Base-by-base conservation (phyloP, 2,329 filamentous ascomycete genomes). In the Aspergillus pseudotamarii region DNA sequence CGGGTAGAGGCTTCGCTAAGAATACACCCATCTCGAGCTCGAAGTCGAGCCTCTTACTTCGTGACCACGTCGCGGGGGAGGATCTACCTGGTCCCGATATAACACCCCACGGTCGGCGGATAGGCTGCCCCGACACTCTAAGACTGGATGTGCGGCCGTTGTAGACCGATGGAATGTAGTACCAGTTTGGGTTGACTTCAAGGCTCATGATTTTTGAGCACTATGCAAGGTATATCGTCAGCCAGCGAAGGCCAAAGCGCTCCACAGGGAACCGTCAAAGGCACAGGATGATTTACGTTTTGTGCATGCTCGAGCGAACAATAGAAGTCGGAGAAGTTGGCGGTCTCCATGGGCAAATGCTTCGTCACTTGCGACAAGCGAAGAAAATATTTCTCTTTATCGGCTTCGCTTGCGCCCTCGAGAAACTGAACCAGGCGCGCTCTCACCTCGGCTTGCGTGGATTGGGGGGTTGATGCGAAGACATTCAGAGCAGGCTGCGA, bases 11-110 rank as follows among this genome's bases (percentile, higher is more conserved):
- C 11, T 74, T 73, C 9, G 78, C 79, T 10, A 85, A 72, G 38
- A 83, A 76, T 21, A 77, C 79, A 1, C 80, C 83, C 68, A 85
- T 75, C 63, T 85, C 83, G 3, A 85, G 73, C 65, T 85, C 82
- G 59, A 82, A 85, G 65, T 85, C 83, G 30, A 85, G 70, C 53
- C 74, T 74, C 2, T 70, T 69, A 1, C 71, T 75, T 0, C 82
- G 73, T 3, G 78, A 79, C 62, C 80, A 82, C 19, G 23, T 28
- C 3, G 59, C 57, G 0, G 11, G 16, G 3, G 16, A 41, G 4
- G 38, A 10, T n/a, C 16, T 19, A n/a, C 38, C 16, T 41, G 38
- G 38, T n/a, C 16, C 38, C 16, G 38, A 41, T 41, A 41, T 41
- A 0, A 41, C 38, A n/a, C 38, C 38, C 38, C 38, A 41, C 8